Conservation (phyloP, 331 rosid genomes). For the Dryas integrifolia region DNA sequence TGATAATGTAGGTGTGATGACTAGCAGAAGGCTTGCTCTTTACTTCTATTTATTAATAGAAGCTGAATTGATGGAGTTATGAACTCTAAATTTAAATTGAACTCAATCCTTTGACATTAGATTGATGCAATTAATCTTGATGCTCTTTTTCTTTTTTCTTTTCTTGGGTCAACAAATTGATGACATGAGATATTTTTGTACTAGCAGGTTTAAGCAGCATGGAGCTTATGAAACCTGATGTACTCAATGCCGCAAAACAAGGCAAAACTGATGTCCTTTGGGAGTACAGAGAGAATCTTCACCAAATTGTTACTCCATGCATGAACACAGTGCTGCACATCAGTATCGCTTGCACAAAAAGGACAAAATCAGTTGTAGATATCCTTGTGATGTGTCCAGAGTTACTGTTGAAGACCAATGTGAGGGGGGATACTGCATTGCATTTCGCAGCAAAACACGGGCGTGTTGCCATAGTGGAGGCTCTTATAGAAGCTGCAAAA, state of each 20-base stretch:
- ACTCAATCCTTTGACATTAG: too few relatives aligned
- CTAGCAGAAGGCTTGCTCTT: too few relatives aligned
- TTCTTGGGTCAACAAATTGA: too few relatives aligned
- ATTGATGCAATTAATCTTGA: too few relatives aligned
- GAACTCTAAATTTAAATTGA: too few relatives aligned
- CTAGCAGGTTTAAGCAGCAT: too few relatives aligned
- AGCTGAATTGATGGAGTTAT: too few relatives aligned
- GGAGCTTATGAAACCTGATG: neutral
- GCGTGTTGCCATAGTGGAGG: neutral
- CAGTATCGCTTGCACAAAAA: neutral
- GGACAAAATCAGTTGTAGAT: neutral
- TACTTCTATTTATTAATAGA: too few relatives aligned
- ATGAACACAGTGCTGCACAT: conserved; percentile 17
- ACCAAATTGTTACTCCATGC: neutral
- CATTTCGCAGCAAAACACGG: conserved; percentile 16
- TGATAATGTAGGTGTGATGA: too few relatives aligned
- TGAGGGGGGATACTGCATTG: conserved; percentile 2
- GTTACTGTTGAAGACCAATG: neutral
- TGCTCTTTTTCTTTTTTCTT: too few relatives aligned
- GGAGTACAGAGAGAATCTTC: neutral
- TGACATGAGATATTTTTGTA: too few relatives aligned
- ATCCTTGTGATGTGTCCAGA: neutral
- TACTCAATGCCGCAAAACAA: neutral
- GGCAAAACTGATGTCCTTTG: neutral
- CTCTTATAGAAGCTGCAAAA: neutral